Evolutionary conservation across 176 grass and related monocot species (phyloP), one percentile per base, ranked within the genome.

Genomic region (Zoysia pacifica): DNA sequence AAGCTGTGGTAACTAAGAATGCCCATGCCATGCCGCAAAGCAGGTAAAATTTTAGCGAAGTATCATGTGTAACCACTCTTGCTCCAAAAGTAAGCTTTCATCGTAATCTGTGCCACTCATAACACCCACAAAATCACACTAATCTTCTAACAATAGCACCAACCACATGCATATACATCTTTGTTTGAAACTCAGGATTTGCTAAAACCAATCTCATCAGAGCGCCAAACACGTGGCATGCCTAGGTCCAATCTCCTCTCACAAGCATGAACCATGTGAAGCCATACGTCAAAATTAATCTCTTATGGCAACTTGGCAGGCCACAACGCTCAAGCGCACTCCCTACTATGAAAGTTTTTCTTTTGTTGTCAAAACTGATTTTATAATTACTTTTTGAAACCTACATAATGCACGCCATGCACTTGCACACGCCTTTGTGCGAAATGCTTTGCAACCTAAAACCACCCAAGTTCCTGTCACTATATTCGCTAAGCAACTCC

Each of bases 401-500:
- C 28, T 28, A 28, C 28, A 28, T 28, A 28, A 28, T 28, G 28
- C 28, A 39, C 1, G 19, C n/a, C 37, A 43, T 82, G 63, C 11
- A 49, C 48, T 44, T 16, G 37, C 59, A 60, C 39, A 50, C 38
- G 44, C 50, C 0, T 43, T 73, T 46, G 5, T 20, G 62, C 40
- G 43, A 62, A 76, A 62, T 28, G 11, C 7, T 63, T 76, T 48
- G 67, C 54, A 48, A 11, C 35, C 67, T 48, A 71, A 48, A 46
- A 3, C 20, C 6, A 18, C 20, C 16, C 59, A 28, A 1, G 13
- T 53, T 19, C 6, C 28, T 5, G 54, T 81, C 78, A 58, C 5
- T 48, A 43, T 61, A 18, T 35, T 13, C 0, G 14, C n/a, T 48
- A 15, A 81, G 35, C 3, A 50, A 62, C 28, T 47, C 28, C 0